These are phyloP conservation scores for Blepharisma japonicum DNA, from an alignment of 73 alveolate species.

Conservation along the genomic window DNA sequence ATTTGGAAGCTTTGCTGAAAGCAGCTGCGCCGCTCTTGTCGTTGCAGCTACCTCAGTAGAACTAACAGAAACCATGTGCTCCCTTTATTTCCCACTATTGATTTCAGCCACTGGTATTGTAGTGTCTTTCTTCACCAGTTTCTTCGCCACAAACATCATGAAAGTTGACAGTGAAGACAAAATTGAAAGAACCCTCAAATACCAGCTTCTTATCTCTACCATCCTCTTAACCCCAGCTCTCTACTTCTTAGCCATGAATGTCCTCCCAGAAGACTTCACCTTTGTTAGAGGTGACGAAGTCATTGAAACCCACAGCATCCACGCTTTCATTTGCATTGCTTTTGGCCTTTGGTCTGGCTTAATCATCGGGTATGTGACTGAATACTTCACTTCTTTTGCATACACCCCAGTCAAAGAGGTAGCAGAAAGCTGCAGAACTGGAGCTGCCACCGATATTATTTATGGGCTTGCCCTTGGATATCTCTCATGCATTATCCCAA, in stretches of 20 bases:
- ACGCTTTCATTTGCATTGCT: slow-evolving; percentile 60
- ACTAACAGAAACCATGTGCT: slow-evolving; percentile 42
- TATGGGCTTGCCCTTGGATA: slow-evolving; percentile 90
- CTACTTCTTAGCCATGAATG: slow-evolving; percentile 39
- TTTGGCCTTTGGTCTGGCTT: slow-evolving; percentile 86
- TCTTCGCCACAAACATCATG: slow-evolving; percentile 43
- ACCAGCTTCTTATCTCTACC: slow-evolving; percentile 45
- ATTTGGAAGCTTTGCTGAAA: slow-evolving; percentile 93
- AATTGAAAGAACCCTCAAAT: slow-evolving; percentile 47
- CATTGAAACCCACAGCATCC: slow-evolving; percentile 29
- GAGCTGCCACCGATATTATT: slow-evolving; percentile 94
- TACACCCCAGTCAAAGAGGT: slow-evolving; percentile 87
- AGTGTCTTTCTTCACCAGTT: slow-evolving; percentile 32
- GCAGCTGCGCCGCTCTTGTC: slow-evolving; percentile 93
- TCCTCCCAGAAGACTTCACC: slow-evolving; percentile 58
- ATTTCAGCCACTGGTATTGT: slow-evolving; percentile 63
- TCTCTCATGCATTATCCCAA: slow-evolving; percentile 73
- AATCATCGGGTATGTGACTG: slow-evolving; percentile 81
- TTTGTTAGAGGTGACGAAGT: slow-evolving; percentile 13
- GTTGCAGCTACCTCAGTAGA: slow-evolving; percentile 68
- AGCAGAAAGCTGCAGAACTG: slow-evolving; percentile 87
- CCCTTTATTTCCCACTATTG: slow-evolving; percentile 70
- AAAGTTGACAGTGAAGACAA: slow-evolving; percentile 42
- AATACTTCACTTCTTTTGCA: slow-evolving; percentile 87
- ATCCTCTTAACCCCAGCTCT: slow-evolving; percentile 48